Evolutionary conservation across 768 basidiomycete genomes (phyloP), one percentile per base, ranked within the genome.

Genomic region (Candolleomyces eurysporus): DNA sequence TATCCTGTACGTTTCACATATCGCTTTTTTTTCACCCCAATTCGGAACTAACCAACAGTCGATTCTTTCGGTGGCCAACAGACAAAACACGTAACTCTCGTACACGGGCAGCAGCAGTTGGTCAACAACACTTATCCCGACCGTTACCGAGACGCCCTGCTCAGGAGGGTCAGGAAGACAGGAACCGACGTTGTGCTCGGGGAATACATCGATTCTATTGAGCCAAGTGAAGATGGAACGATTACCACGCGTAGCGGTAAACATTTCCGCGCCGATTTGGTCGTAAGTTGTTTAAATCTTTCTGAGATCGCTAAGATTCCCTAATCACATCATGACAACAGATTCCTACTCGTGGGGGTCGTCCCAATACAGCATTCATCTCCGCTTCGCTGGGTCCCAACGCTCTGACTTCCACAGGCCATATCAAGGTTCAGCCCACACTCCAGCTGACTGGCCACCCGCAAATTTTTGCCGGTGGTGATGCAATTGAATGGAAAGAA

Each of bases 1-100:
- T 77, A 66, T 58, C 78, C 79, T 32, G 79, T 81, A 64, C 9
- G 76, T 62, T 14, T 43, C 8, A 17, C 5, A 8, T 14, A 17
- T 46, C 10, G 36, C 56, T 5, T 14, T 22, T 22, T 36, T 46
- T 30, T 56, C 31, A 62, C 66, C 13, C 66, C 68, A 17, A 45
- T 31, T 11, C 42, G 14, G 2, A 22, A 19, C 36, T 64, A 8
- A 59, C 31, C 19, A 16, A 17, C 6, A n/a, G n/a, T n/a, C n/a
- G n/a, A 31, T 10, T 36, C 14, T 17, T 16, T 42, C 13, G 5
- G 4, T 26, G 26, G 26, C 26, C 4, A 26, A 51, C 51, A 77
- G 75, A 60, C 66, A 17, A 84, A 79, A 62, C 66, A 70, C 36
- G 78, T 89, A 30, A 86, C 85, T n/a, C 73, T 89, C 43, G 79